Conservation (phyloP, 164 flowering plant genomes). For the Cinnamomum micranthum region DNA sequence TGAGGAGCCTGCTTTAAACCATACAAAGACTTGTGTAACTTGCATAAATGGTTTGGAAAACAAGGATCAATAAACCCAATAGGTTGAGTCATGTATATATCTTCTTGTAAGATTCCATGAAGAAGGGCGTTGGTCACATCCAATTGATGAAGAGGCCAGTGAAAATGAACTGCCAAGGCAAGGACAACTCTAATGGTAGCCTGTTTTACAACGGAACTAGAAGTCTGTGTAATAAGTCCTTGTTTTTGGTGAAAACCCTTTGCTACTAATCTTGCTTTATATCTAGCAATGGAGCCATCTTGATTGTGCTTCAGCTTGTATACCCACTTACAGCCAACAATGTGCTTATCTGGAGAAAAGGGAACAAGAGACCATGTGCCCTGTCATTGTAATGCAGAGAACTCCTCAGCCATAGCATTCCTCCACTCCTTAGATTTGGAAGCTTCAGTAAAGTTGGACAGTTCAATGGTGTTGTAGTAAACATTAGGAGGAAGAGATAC, state of each 20-base stretch:
- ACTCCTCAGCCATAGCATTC: too few relatives aligned
- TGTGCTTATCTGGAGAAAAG: not conserved
- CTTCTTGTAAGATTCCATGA: not conserved
- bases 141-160: not conserved
- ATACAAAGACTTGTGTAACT: not conserved
- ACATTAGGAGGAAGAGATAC: too few relatives aligned
- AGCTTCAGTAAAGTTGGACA: too few relatives aligned
- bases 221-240: not conserved
- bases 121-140: not conserved
- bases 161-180: not conserved
- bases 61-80: not conserved
- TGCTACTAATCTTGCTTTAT: not conserved
- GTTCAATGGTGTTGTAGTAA: too few relatives aligned
- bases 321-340: slow-evolving; percentile 1
- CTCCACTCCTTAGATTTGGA: too few relatives aligned
- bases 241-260: not conserved
- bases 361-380: not conserved
- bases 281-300: not conserved
- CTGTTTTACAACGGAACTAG: not conserved
- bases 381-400: too few relatives aligned
- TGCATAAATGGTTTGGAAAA: not conserved
- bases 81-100: not conserved
- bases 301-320: not conserved
- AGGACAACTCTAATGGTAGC: not conserved
- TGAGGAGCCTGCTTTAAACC: not conserved